Percentiles rank a stretch among this genome's conserved stretches.
phyloP scores from a whole-genome alignment of 768 basidiomycete species.

The Leccinum aurantiacum region DNA sequence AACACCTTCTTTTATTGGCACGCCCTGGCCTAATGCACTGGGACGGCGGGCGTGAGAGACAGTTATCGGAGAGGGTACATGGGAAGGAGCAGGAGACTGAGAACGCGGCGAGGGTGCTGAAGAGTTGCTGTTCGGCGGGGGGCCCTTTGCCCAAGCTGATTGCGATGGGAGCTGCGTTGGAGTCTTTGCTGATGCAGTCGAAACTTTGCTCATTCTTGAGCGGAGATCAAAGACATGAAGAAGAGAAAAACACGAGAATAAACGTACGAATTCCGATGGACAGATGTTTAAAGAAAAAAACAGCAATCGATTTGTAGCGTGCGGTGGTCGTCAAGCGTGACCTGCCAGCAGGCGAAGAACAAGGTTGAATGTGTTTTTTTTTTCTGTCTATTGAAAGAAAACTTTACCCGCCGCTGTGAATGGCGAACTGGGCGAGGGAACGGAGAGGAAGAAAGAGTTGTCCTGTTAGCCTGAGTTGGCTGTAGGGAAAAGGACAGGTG shows the following conservation, averaged over 20 bases:
- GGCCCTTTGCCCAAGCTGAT: constrained; percentile 92
- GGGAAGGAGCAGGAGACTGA: constrained; percentile 70
- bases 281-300: constrained; percentile 47
- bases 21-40: constrained; percentile 69
- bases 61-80: constrained; percentile 43
- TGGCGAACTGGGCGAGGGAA: constrained; percentile 34
- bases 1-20: constrained; percentile 78
- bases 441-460: constrained; percentile 13
- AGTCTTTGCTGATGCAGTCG: constrained; percentile 72
- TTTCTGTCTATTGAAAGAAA: constrained; percentile 41
- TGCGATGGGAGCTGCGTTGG: constrained; percentile 70
- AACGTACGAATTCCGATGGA: constrained; percentile 44
- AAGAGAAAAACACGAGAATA: constrained; percentile 11
- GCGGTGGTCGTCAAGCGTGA: constrained; percentile 83
- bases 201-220: constrained; percentile 90
- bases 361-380: constrained; percentile 46
- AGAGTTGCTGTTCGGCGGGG: constrained; percentile 58
- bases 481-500: constrained; percentile 39
- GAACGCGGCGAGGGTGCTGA: constrained; percentile 65
- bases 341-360: constrained; percentile 88
- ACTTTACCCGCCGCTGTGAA: constrained; percentile 36
- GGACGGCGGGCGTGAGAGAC: constrained; percentile 75
- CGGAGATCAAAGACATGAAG: neutral
- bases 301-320: constrained; percentile 56
- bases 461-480: constrained; percentile 37